These are phyloP conservation scores for Neurospora tetrasperma DNA, from an alignment of 495 filamentous ascomycete species.

Conservation along the genomic window DNA sequence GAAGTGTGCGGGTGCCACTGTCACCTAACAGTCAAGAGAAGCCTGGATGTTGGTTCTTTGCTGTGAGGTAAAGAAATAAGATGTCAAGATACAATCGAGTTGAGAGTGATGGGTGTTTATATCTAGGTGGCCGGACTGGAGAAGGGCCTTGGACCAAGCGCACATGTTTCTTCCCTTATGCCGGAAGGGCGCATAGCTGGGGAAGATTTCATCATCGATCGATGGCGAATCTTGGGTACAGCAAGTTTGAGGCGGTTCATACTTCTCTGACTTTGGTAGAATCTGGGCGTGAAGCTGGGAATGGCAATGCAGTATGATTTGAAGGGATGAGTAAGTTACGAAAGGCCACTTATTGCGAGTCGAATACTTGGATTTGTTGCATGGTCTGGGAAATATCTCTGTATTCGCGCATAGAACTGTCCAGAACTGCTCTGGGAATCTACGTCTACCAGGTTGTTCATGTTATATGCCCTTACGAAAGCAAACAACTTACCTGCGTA, in stretches of 20 bases:
- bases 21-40: neutral
- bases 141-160: neutral
- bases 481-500: neutral
- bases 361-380: neutral
- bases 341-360: no score
- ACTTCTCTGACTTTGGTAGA: neutral
- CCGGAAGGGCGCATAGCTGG: neutral
- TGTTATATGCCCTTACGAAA: neutral
- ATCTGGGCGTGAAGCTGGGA: neutral
- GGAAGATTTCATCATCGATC: neutral
- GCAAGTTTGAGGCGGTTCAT: neutral
- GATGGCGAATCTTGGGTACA: neutral
- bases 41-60: neutral
- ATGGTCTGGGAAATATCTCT: neutral
- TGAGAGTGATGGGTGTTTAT: neutral
- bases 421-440: neutral
- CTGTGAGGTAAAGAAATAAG: neutral
- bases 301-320: neutral
- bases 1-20: neutral
- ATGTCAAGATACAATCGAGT: neutral
- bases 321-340: no score
- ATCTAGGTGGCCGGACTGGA: neutral
- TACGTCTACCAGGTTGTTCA: neutral
- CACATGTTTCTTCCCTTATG: neutral
- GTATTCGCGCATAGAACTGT: neutral